Evolutionary conservation across 306 rosid species (phyloP), one percentile per base, ranked within the genome.

Genomic region (Amphicarpaea edgeworthii): DNA sequence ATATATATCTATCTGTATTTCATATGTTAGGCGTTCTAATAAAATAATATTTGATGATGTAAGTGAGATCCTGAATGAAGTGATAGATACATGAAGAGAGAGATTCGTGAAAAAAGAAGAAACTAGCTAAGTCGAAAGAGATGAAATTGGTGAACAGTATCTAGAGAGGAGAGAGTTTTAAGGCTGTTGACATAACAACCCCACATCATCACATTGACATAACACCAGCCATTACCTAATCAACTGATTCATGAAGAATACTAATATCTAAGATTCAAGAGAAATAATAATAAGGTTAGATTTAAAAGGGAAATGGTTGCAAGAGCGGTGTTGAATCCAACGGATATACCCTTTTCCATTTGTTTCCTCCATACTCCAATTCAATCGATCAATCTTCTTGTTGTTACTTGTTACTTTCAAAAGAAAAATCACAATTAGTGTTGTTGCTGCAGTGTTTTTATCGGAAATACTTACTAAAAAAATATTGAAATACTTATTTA

Each of bases 111-210:
- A 94, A 94, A 75, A 88, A 60, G 76, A 90, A 86, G 81, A 73
- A 90, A 67, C 96, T 96, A 9, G 90, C 95, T 24, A 94, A 85
- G 77, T 97, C 93, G 74, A 92, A 94, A 67, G 90, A 80, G 74
- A 94, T 89, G 63, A 94, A 92, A 83, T 94, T 94, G 8, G 97
- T 94, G 34, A n/a, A 84, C 97, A 0, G 95, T 94, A 2, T 97
- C 98, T 79, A 94, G 85, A 70, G 98, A 89, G 0, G 97, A 90
- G 21, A 94, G 88, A 72, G 87, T 85, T 83, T 90, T 92, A 5
- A 94, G 92, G 81, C 97, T 94, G 77, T 94, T 90, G 66, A 92
- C 96, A 79, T 87, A 90, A 40, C 87, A 92, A 60, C 81, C 89
- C 98, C 98, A 94, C 98, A 94, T 94, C 7, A 83, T 80, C 66